Base-by-base conservation (phyloP, 106 monocot genomes). In the Apostasia shenzhenica region DNA sequence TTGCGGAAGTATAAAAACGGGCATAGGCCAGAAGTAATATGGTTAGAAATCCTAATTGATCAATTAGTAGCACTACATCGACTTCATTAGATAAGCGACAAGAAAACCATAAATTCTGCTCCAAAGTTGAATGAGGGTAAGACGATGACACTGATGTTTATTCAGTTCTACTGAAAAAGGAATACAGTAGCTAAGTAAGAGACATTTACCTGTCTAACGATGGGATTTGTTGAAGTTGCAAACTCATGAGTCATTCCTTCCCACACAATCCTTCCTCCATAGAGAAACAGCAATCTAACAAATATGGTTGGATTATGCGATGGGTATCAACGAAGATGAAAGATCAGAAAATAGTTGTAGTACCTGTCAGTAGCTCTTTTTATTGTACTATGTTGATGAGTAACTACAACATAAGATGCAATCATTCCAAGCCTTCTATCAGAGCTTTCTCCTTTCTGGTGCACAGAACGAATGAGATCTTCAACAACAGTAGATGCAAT, bases 341-440 rank as follows among this genome's bases (percentile, higher is more conserved):
- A 39, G 6, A 1, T 40, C 2, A 2, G 41, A 73, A 14, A 40
- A 37, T 10, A 26, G 12, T 7, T 41, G 11, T 49, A 46, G 48
- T 83, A 93, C 99, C 93, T 87, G 59, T 99, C 99, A 56, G 85
- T 90, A 47, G 99, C 90, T 76, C 99, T 85, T 83, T 48, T 85
- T 61, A 99, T 93, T 26, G 99, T 99, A 83, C 99, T 99, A 77
- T 99, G 99, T 67, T 99, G 99, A 79, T 99, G 99, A 14, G 99
- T 99, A 57, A 99, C 99, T 8, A 99, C 88, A 8, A 93, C 84
- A 59, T 99, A 93, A 0, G 99, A 99, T 14, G 99, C 73, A 8
- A 99, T 99, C 45, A 90, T 93, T 55, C 99, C 99, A 14, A 81
- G 77, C 57, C 81, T 79, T 63, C 76, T 74, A 41, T 63, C 47